Base-by-base conservation (phyloP, 306 rosid genomes). In the Hippophae gyantsensis region DNA sequence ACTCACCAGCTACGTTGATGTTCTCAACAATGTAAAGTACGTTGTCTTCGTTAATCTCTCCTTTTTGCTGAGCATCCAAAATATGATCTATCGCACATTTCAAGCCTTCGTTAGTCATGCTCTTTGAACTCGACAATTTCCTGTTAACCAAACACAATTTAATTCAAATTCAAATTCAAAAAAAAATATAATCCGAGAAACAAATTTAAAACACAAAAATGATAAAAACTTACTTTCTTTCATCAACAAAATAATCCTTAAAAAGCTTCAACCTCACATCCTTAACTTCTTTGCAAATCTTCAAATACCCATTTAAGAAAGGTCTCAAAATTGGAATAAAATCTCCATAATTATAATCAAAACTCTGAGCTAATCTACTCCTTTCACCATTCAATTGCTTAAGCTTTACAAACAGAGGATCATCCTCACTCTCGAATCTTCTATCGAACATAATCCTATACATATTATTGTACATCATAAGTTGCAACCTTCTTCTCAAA, bases 21-120 rank as follows among this genome's bases (percentile, higher is more conserved):
- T 89, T 89, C 84, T 89, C 97, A 43, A 89, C 95, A 38, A 89
- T 89, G 88, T 89, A 89, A 61, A 89, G 97, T 5, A 89, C 94
- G 51, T 89, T 89, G 70, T 89, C 97, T 66, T 89, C 97, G 72
- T 80, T 89, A 72, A 89, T 89, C 70, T 89, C 97, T 0, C 97
- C 97, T 56, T 89, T 89, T 46, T 73, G 72, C 69, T 89, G 84
- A 6, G 97, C 97, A 41, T 86, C 97, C 72, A 84, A 48, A 10
- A 89, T 89, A 56, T 89, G 97, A 57, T 89, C 97, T 5, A 89
- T 82, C 3, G 97, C 97, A 50, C 97, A 86, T 54, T 84, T 89
- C 27, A 89, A 72, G 7, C 86, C 88, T 6, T 77, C 89, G 11
- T 78, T 76, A 41, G 48, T 57, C 1, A 74, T 63, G 5, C 72